phyloP scores from a whole-genome alignment of 495 filamentous ascomycete species.

The Chaetomium cochliodes region DNA sequence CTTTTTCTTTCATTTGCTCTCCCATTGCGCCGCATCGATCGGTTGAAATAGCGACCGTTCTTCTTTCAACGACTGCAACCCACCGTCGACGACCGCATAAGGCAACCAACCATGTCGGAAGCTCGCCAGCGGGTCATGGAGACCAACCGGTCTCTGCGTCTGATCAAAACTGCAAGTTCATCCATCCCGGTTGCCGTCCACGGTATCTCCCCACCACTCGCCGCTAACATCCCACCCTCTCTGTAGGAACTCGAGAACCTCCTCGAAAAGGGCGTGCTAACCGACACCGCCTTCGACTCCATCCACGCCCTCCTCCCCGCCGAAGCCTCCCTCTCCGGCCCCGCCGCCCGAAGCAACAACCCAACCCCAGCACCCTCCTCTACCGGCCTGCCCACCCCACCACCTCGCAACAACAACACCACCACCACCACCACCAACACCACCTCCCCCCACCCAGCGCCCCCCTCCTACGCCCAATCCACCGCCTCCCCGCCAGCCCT shows the following conservation, averaged over 20 bases:
- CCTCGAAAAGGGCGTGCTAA: conserved; percentile 72
- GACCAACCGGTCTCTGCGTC: conserved; percentile 80
- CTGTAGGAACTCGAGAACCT: conserved; percentile 95
- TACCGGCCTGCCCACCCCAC: conserved; percentile 26
- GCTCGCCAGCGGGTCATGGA: conserved; percentile 52
- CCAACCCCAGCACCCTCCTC: conserved; percentile 25
- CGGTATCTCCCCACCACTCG: no score
- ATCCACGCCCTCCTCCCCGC: conserved; percentile 72
- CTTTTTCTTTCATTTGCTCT: not conserved
- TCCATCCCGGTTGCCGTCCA: no score
- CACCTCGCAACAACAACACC: conserved; percentile 43
- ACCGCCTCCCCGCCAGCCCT: conserved; percentile 54
- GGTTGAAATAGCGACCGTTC: not conserved
- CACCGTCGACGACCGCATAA: not conserved
- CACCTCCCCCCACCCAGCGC: conserved; percentile 25
- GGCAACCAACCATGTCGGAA: conserved; percentile 35
- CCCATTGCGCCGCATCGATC: not conserved
- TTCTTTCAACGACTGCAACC: not conserved
- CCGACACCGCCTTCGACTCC: conserved; percentile 62
- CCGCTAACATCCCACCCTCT: conserved; percentile 9
- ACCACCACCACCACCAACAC: conserved; percentile 37
- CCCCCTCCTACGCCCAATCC: conserved; percentile 52
- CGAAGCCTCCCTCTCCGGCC: conserved; percentile 56
- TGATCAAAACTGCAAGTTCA: conserved; percentile 71
- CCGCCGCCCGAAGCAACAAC: conserved; percentile 41